phyloP scores from a whole-genome alignment of 257 asterid species.

The Gynochthodes officinalis region DNA sequence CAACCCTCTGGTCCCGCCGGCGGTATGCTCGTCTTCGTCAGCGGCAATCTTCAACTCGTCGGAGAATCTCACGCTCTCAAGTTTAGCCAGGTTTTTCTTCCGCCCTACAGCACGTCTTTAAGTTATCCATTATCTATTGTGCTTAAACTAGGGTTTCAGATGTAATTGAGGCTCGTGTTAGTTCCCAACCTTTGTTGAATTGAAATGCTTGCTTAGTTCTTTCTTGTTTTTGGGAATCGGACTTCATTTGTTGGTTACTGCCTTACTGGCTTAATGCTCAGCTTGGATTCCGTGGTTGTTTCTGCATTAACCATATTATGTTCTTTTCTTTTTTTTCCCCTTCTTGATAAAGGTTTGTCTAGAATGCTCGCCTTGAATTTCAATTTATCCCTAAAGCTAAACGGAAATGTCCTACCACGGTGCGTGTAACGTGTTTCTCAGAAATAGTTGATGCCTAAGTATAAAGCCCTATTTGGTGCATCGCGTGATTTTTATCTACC shows the following conservation, averaged over 20 bases:
- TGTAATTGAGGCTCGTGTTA: neutral
- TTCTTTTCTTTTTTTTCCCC: too few relatives aligned
- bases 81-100: constrained; percentile 27
- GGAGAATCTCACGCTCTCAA: constrained; percentile 56
- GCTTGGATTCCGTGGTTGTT: too few relatives aligned
- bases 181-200: neutral
- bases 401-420: too few relatives aligned
- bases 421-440: neutral
- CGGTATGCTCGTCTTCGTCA: constrained; percentile 51
- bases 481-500: neutral
- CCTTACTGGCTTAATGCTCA: too few relatives aligned
- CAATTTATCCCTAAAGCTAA: neutral
- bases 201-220: too few relatives aligned
- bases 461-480: neutral
- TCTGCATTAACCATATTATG: too few relatives aligned
- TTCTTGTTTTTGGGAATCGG: too few relatives aligned
- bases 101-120: too few relatives aligned
- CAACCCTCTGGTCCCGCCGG: constrained; percentile 62
- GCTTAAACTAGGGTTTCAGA: neutral
- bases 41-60: constrained; percentile 43
- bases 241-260: too few relatives aligned
- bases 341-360: too few relatives aligned
- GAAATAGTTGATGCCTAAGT: neutral
- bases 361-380: neutral
- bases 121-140: too few relatives aligned